Conservation (phyloP, 1,284 basidiomycete species). For the Coriolopsis trogii region DNA sequence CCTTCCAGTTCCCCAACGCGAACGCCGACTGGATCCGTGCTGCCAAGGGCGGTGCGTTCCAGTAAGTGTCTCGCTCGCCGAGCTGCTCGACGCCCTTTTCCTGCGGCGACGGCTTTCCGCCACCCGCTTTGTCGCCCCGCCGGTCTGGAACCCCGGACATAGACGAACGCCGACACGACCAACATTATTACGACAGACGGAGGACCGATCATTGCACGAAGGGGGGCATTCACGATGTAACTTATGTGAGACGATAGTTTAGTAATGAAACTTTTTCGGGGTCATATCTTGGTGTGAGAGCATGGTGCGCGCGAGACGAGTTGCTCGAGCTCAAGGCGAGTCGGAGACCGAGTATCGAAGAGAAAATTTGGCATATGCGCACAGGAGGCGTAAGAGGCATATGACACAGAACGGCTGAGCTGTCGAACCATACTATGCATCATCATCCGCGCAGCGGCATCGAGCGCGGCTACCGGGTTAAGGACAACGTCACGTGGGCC, state of each 20-base stretch:
- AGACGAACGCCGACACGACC: background rate
- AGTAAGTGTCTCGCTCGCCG: background rate
- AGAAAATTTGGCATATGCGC: no score
- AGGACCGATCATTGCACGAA: background rate
- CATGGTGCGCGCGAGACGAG: no score
- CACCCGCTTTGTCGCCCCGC: background rate
- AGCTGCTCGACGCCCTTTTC: background rate
- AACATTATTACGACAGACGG: background rate
- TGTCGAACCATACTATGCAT: no score
- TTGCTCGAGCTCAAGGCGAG: no score
- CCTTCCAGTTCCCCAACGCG: constrained; percentile 23
- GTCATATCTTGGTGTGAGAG: background rate
- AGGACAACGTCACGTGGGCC: no score
- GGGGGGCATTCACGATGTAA: constrained; percentile 1
- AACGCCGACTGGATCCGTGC: constrained; percentile 18
- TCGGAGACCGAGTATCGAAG: no score
- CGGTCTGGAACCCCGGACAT: background rate
- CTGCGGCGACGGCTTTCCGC: background rate
- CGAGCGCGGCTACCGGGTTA: no score
- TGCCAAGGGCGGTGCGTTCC: constrained; percentile 16
- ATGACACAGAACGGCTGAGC: no score
- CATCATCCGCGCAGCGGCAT: no score
- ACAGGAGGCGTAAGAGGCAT: no score
- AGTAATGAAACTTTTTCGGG: constrained; percentile 1
- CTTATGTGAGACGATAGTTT: constrained; percentile 3